Evolutionary conservation across 441 rosid genomes (phyloP), one percentile per base, ranked within the genome.

Genomic region (Gossypium trilobum): DNA sequence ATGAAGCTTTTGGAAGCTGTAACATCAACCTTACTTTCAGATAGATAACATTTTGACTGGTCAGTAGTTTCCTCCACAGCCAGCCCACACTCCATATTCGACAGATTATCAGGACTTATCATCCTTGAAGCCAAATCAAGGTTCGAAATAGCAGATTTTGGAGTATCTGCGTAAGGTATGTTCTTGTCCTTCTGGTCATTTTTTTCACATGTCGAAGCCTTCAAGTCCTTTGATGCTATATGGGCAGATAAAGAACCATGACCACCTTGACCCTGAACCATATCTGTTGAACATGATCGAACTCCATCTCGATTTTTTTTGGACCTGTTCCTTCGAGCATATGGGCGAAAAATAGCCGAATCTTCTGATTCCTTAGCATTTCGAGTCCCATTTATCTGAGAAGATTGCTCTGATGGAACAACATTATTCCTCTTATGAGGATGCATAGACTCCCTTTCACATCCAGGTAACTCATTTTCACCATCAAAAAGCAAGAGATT

Each of bases 311-410:
- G 92, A 72, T 85, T 93, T 33, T 83, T 81, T 80, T 87, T 87
- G 59, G 99, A 87, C 87, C 99, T 86, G 75, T 96, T 86, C 80
- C 99, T 90, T 73, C 99, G 86, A 79, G 97, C 97, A 88, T 96
- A 96, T 9, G 98, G 95, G 29, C 96, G 98, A 75, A 96, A 84
- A 80, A 90, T 87, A 68, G 97, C 95, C 68, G 97, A 91, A 87
- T 96, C 99, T 84, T 93, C 99, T 44, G 95, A 83, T 71, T 91
- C 97, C 83, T 87, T 96, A 72, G 84, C 79, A 83, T 82, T 87
- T 77, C 79, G 92, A 72, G 86, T 77, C 66, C 89, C 84, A 77
- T 80, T 92, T 74, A 80, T 83, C 81, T 79, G 88, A 23, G 87
- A 84, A 76, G 93, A 88, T 77, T 85, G 89, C 78, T 87, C 92